A percentile compares a stretch with the other conserved stretches of the same genome.
Conservation (phyloP, 169 alveolate genomes). For the Cryptosporidium baileyi region DNA sequence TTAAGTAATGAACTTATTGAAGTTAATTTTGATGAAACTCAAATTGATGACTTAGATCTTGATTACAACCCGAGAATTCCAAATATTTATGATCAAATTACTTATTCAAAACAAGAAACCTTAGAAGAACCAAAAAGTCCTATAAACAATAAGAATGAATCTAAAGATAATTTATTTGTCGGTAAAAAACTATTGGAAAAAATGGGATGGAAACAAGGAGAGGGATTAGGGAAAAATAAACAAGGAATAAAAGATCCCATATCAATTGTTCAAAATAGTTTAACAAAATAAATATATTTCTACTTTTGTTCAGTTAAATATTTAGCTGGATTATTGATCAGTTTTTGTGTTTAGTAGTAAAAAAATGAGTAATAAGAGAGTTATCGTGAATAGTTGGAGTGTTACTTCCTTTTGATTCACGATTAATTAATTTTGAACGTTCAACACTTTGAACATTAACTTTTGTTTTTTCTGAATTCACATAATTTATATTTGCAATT, state of each 20-base stretch:
- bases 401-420: not conserved
- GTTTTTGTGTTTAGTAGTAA: slow-evolving; percentile 27
- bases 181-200: slow-evolving; percentile 32
- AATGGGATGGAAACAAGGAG: slow-evolving; percentile 68
- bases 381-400: not conserved
- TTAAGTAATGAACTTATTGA: not conserved
- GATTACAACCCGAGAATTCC: slow-evolving; percentile 37
- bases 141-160: not conserved
- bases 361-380: slow-evolving; percentile 49
- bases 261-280: not conserved
- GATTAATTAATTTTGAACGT: not conserved
- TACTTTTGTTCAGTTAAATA: too few species aligned
- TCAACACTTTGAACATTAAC: not conserved
- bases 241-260: slow-evolving; percentile 64
- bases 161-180: not conserved
- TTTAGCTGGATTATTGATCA: too few species aligned
- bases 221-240: slow-evolving; percentile 42
- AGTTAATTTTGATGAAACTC: not conserved
- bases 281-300: not conserved
- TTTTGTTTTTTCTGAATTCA: not conserved
- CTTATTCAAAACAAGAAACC: not conserved
- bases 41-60: not conserved
- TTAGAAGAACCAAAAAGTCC: not conserved
- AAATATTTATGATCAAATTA: not conserved
- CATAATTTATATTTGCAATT: not conserved